These are phyloP conservation scores for Solanum chacoense DNA, from an alignment of 305 asterid genomes.

Conservation along the genomic window DNA sequence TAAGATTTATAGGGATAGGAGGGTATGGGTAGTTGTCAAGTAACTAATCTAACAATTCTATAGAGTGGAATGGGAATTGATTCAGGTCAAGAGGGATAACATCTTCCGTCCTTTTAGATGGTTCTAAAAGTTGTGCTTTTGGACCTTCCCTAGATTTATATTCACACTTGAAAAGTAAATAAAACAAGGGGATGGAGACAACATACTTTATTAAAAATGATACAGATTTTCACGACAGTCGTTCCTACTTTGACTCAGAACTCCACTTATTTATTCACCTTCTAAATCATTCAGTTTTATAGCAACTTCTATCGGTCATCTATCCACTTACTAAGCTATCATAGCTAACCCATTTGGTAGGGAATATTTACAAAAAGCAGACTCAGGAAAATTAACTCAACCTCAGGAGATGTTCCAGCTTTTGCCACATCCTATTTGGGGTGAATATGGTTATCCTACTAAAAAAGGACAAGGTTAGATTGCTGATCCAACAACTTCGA, in stretches of 20 bases:
- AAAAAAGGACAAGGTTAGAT: slow-evolving; percentile 55
- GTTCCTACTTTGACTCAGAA: neutral
- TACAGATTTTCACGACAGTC: neutral
- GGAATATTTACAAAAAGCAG: neutral
- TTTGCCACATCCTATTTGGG: slow-evolving; percentile 64
- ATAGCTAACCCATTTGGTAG: neutral
- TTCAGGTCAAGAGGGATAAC: neutral
- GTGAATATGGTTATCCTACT: neutral
- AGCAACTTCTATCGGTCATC: neutral
- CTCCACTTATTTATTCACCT: neutral
- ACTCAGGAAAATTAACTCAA: neutral
- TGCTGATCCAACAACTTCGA: slow-evolving; percentile 52
- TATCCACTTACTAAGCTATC: neutral
- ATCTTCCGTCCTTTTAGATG: neutral
- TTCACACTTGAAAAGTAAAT: neutral
- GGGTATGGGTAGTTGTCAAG: neutral
- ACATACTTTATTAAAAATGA: neutral
- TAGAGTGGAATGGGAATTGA: neutral
- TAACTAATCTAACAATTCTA: neutral
- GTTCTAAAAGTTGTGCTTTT: neutral
- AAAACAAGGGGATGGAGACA: neutral
- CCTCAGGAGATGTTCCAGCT: slow-evolving; percentile 30
- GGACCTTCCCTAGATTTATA: neutral
- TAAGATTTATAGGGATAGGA: neutral
- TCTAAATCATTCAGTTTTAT: neutral